phyloP scores from a whole-genome alignment of 495 filamentous ascomycete genomes.

The Hypoxylon subgilvum region DNA sequence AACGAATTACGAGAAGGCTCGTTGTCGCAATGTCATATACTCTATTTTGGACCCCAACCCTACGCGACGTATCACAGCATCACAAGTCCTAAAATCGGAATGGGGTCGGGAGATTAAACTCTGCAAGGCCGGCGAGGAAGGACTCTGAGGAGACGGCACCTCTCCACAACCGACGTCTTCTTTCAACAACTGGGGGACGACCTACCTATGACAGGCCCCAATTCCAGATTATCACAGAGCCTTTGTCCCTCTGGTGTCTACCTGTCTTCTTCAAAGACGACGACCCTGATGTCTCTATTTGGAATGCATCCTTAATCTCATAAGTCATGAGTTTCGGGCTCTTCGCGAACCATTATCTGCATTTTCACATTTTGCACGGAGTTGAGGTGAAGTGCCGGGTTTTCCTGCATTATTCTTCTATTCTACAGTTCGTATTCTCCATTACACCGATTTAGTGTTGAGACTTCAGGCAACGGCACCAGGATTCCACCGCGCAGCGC shows the following conservation, averaged over 20 bases:
- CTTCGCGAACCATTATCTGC: slow-evolving; percentile 11
- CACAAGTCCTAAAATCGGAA: slow-evolving; percentile 95
- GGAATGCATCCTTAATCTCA: neutral
- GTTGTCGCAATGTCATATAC: slow-evolving; percentile 98
- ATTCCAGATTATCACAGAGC: neutral
- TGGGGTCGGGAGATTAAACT: slow-evolving; percentile 97
- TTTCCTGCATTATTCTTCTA: slow-evolving; percentile 27
- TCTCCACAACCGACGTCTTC: slow-evolving; percentile 1
- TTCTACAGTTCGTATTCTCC: slow-evolving; percentile 27
- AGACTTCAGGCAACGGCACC: slow-evolving; percentile 31
- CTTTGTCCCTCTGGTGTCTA: slow-evolving; percentile 29
- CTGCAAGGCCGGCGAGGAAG: slow-evolving; percentile 95
- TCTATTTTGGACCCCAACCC: slow-evolving; percentile 97
- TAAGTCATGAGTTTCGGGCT: slow-evolving; percentile 12
- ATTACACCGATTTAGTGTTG: slow-evolving; percentile 32
- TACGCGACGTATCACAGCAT: slow-evolving; percentile 87
- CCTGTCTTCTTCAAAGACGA: slow-evolving; percentile 5
- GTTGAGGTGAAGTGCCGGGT: slow-evolving; percentile 31
- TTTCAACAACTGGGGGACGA: slow-evolving; percentile 4
- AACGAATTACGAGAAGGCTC: slow-evolving; percentile 66
- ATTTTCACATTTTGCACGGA: slow-evolving; percentile 31
- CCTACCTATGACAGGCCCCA: neutral
- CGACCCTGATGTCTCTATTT: slow-evolving; percentile 27
- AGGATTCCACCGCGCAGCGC: slow-evolving; percentile 41
- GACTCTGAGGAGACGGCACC: slow-evolving; percentile 56